Evolutionary conservation across 768 basidiomycete genomes (phyloP), one percentile per base, ranked within the genome.

Genomic region (Macrolepiota fuliginosa): DNA sequence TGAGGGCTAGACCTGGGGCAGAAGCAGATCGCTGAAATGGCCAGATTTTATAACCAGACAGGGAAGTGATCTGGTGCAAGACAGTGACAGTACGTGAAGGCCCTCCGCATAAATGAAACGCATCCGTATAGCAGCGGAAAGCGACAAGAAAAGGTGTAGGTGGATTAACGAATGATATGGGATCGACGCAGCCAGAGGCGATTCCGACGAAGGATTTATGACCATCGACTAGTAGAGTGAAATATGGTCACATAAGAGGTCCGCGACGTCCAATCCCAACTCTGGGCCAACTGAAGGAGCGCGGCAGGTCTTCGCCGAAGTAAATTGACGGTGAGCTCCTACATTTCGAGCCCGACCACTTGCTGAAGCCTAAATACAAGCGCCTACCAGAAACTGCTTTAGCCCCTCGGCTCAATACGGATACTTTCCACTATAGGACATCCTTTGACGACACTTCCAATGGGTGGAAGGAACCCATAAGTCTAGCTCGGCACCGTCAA

Each of bases 31-130:
- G 42, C 19, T 46, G 19, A 35, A 24, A 40, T 39, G 57, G 47
- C 12, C 5, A 27, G 52, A 15, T 54, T 61, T 61, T 54, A 54
- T 53, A 61, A 54, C 25, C 17, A 22, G 51, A 59, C 27, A 42
- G 37, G 15, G 19, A 46, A 32, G 4, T 22, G 12, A 54, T 54
- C 24, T 27, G 22, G 54, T n/a, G 36, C 12, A 17, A 24, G 54
- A 24, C 39, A 40, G 22, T 55, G 56, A 57, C 45, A 57, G 25
- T 36, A 13, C 29, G 46, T 37, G 15, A 49, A 57, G 29, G 39
- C 11, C 24, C 22, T 47, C 36, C 56, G 47, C 46, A 58, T 37
- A 39, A 17, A 50, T 37, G 10, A 17, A 29, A 37, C 29, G 24
- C 29, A 46, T 27, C 54, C 54, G 7, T 17, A 56, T 42, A 24